phyloP scores from a whole-genome alignment of 2,329 filamentous ascomycete species.

The Neophaeococcomyces mojaviensis region DNA sequence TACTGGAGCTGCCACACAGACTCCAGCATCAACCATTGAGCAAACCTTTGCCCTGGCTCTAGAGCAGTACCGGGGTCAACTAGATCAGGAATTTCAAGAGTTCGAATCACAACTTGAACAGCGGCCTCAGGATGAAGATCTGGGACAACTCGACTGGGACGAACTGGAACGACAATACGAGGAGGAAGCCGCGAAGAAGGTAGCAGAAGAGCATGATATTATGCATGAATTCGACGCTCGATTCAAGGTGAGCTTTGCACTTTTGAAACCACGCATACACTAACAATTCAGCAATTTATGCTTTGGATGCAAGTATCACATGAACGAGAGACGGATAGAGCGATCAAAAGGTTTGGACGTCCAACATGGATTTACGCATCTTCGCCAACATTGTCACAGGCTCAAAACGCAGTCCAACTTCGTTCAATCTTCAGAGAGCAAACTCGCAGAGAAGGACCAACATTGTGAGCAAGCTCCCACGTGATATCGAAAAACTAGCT shows the following conservation, averaged over 20 bases:
- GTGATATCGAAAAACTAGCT: neutral
- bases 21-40: no score
- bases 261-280: slow-evolving; percentile 8
- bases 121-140: slow-evolving; percentile 37
- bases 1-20: no score
- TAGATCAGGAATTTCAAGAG: slow-evolving; percentile 18
- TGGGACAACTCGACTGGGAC: slow-evolving; percentile 65
- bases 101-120: slow-evolving; percentile 21
- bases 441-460: slow-evolving; percentile 64
- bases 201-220: slow-evolving; percentile 57
- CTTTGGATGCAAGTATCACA: slow-evolving; percentile 69
- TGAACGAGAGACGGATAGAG: slow-evolving; percentile 66
- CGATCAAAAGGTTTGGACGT: slow-evolving; percentile 59
- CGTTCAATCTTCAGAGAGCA: slow-evolving; percentile 66
- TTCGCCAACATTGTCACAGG: slow-evolving; percentile 33
- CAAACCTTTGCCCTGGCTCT: slow-evolving; percentile 15
- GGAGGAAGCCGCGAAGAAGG: slow-evolving; percentile 55
- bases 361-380: neutral
- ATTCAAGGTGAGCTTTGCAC: slow-evolving; percentile 46
- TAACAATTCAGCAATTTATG: slow-evolving; percentile 59
- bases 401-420: slow-evolving; percentile 71
- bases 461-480: slow-evolving; percentile 57
- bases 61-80: slow-evolving; percentile 13
- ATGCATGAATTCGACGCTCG: slow-evolving; percentile 60
- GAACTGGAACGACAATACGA: slow-evolving; percentile 66